These are phyloP conservation scores for Exophiala xenobiotica DNA, from an alignment of 2,329 filamentous ascomycete species.

Conservation along the genomic window DNA sequence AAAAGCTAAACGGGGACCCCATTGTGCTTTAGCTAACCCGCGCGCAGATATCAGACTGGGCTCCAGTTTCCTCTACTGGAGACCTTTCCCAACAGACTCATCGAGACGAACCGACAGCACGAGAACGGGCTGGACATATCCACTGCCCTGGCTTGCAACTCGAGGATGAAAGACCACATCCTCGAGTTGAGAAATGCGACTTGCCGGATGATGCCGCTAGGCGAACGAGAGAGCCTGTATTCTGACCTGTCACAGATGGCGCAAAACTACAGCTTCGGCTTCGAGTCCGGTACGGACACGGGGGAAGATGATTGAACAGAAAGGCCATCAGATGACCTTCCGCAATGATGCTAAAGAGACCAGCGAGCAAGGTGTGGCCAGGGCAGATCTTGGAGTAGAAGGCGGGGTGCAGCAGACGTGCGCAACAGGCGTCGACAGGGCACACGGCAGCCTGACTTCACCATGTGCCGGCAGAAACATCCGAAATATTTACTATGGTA, in stretches of 20 bases:
- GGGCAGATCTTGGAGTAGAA: too few species aligned
- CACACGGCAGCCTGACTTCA: too few species aligned
- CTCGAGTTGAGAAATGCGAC: slow-evolving; percentile 65
- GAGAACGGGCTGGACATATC: slow-evolving; percentile 45
- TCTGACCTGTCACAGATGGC: slow-evolving; percentile 80
- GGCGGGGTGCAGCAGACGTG: too few species aligned
- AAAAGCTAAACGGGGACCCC: background rate
- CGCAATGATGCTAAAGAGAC: background rate
- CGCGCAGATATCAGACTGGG: slow-evolving; percentile 23
- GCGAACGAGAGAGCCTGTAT: slow-evolving; percentile 79
- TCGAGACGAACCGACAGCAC: slow-evolving; percentile 41
- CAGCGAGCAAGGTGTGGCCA: too few species aligned
- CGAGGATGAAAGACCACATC: slow-evolving; percentile 67
- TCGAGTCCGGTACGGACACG: slow-evolving; percentile 39
- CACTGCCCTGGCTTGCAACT: slow-evolving; percentile 60
- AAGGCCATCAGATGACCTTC: background rate
- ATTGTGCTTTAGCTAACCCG: background rate
- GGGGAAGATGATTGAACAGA: slow-evolving; percentile 40
- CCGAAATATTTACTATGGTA: too few species aligned
- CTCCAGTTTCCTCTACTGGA: slow-evolving; percentile 69
- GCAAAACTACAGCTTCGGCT: slow-evolving; percentile 69
- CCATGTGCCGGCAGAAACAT: too few species aligned
- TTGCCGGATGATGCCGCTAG: slow-evolving; percentile 61
- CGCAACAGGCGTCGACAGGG: too few species aligned
- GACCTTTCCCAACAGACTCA: slow-evolving; percentile 78